Evolutionary conservation across 768 basidiomycete species (phyloP).

Genomic region (Tylopilus balloui): DNA sequence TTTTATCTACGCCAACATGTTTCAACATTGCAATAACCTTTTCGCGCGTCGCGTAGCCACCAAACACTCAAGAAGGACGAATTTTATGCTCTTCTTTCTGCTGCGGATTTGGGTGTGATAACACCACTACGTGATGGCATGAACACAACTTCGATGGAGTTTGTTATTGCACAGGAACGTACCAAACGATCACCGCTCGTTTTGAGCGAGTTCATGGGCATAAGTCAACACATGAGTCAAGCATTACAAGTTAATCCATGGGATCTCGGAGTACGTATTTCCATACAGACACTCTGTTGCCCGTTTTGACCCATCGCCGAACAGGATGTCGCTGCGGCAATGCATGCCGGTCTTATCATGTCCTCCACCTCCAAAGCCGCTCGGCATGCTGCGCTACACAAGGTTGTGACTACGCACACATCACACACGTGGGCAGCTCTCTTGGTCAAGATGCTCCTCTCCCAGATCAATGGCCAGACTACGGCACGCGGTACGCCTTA

Average conservation of each 20-base stretch:
- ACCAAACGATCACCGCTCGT: slow-evolving; percentile 84
- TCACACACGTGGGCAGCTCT: slow-evolving; percentile 93
- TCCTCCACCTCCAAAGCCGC: slow-evolving; percentile 63
- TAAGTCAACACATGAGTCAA: slow-evolving; percentile 85
- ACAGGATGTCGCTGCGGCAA: slow-evolving; percentile 83
- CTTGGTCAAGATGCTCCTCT: slow-evolving; percentile 82
- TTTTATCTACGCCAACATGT: slow-evolving; percentile 12
- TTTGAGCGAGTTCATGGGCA: slow-evolving; percentile 97
- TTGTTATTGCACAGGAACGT: slow-evolving; percentile 87
- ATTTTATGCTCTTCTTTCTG: slow-evolving; percentile 91
- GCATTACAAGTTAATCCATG: slow-evolving; percentile 94
- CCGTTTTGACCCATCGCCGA: neutral
- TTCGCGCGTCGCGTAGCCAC: slow-evolving; percentile 53
- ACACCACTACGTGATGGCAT: slow-evolving; percentile 96
- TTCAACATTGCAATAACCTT: neutral
- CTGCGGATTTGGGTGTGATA: slow-evolving; percentile 92
- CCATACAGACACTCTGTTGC: neutral
- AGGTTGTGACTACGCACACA: slow-evolving; percentile 87
- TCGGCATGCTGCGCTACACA: slow-evolving; percentile 74
- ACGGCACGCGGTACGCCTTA: slow-evolving; percentile 83
- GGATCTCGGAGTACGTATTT: slow-evolving; percentile 73
- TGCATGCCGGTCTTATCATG: slow-evolving; percentile 87
- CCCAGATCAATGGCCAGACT: slow-evolving; percentile 73
- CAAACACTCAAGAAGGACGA: slow-evolving; percentile 97
- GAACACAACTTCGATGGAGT: slow-evolving; percentile 99